Percentiles rank a stretch among this genome's conserved stretches.
phyloP scores from a whole-genome alignment of 2,329 filamentous ascomycete species.

The Nemania diffusa region DNA sequence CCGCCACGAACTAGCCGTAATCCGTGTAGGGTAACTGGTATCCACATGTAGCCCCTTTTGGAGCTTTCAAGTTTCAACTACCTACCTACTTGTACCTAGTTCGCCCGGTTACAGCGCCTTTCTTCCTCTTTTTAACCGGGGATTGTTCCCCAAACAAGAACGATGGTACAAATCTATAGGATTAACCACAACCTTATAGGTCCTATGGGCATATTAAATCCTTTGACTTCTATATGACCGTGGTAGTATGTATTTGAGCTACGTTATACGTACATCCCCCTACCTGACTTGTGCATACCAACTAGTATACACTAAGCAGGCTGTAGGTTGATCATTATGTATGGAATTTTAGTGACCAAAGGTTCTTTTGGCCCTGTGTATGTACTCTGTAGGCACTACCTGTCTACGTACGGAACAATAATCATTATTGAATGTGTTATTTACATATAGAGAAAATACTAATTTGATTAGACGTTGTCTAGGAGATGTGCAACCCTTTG shows the following conservation, averaged over 20 bases:
- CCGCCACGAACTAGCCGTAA: background rate
- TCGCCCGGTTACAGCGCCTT: background rate
- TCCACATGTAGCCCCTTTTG: conserved; percentile 17
- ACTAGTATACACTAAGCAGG: no score
- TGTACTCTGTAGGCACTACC: no score
- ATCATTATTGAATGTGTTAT: no score
- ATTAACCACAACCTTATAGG: background rate
- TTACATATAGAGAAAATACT: no score
- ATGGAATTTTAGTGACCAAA: no score
- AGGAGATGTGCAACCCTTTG: no score
- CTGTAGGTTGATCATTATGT: no score
- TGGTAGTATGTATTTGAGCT: background rate
- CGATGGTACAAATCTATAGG: background rate
- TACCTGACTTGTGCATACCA: no score
- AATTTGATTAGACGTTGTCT: no score
- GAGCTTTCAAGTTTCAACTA: background rate
- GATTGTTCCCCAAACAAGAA: background rate
- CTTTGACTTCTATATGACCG: background rate
- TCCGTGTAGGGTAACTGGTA: conserved; percentile 4
- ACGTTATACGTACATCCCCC: background rate
- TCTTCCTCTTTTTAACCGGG: background rate
- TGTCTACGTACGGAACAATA: no score
- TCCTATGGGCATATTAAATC: background rate
- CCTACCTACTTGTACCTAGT: background rate
- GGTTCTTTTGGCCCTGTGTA: no score